phyloP scores from a whole-genome alignment of 305 asterid species.

The Fraxinus xanthoxyloides region DNA sequence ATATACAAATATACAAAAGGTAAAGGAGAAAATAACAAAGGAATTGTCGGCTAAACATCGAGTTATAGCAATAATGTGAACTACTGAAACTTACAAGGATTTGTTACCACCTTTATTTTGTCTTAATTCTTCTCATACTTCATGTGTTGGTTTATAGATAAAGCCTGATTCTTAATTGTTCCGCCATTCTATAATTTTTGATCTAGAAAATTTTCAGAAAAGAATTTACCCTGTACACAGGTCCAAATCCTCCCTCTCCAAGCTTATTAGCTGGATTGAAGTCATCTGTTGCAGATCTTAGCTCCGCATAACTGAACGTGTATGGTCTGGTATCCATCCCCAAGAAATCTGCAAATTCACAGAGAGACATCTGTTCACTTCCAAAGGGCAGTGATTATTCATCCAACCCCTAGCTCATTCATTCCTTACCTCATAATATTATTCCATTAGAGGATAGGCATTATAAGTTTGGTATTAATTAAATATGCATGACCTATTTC shows the following conservation, averaged over 20 bases:
- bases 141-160: neutral
- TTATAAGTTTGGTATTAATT: neutral
- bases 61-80: neutral
- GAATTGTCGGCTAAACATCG: neutral
- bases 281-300: conserved; percentile 62
- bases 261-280: conserved; percentile 59
- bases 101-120: neutral
- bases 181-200: neutral
- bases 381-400: neutral
- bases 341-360: conserved; percentile 49
- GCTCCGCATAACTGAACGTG: conserved; percentile 66
- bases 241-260: conserved; percentile 96
- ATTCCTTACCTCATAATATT: neutral
- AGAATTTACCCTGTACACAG: conserved; percentile 69
- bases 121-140: neutral
- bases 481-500: neutral
- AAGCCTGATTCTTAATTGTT: neutral
- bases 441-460: neutral
- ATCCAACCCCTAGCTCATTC: neutral
- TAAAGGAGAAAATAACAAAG: neutral
- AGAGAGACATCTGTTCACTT: conserved; percentile 9
- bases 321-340: conserved; percentile 68
- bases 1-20: neutral
- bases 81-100: neutral
- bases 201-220: neutral